A percentile compares a stretch with the other conserved stretches of the same genome.
phyloP scores from a whole-genome alignment of 1,284 basidiomycete species.

The Grifola frondosa region DNA sequence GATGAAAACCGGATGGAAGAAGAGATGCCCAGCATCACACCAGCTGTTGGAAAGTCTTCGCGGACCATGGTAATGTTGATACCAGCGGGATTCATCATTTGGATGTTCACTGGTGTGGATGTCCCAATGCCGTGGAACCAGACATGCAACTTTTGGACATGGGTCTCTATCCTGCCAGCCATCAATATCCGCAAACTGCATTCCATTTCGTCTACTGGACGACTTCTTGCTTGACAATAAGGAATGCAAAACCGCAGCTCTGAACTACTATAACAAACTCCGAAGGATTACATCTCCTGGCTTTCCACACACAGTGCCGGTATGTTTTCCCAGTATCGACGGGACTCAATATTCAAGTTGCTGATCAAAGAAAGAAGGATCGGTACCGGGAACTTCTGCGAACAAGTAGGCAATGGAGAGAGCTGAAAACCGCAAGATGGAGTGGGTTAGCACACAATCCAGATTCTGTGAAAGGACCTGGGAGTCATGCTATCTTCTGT shows the following conservation, averaged over 20 bases:
- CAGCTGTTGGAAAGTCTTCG: not conserved
- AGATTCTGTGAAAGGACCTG: too few species aligned
- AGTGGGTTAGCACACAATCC: too few species aligned
- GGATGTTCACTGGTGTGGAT: not conserved
- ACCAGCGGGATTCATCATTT: conserved; percentile 10
- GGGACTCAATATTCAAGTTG: not conserved
- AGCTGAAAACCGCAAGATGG: not conserved
- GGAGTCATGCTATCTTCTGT: not conserved
- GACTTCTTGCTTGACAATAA: conserved; percentile 8
- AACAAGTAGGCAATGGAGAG: conserved; percentile 7
- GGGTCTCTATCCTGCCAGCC: conserved; percentile 1
- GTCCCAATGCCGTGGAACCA: not conserved
- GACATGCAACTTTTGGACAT: conserved; percentile 7
- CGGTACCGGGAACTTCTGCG: conserved; percentile 10
- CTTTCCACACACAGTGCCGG: conserved; percentile 8
- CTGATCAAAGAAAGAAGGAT: not conserved
- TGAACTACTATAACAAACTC: conserved; percentile 9
- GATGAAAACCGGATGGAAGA: not conserved
- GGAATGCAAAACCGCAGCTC: conserved; percentile 6
- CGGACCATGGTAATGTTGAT: conserved; percentile 5
- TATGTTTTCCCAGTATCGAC: not conserved
- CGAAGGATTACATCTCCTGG: not conserved
- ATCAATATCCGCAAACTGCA: conserved; percentile 2
- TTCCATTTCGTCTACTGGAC: conserved; percentile 11
- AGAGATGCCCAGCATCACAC: not conserved